Evolutionary conservation across 768 basidiomycete species (phyloP).

Genomic region (Mycena leptocephala): DNA sequence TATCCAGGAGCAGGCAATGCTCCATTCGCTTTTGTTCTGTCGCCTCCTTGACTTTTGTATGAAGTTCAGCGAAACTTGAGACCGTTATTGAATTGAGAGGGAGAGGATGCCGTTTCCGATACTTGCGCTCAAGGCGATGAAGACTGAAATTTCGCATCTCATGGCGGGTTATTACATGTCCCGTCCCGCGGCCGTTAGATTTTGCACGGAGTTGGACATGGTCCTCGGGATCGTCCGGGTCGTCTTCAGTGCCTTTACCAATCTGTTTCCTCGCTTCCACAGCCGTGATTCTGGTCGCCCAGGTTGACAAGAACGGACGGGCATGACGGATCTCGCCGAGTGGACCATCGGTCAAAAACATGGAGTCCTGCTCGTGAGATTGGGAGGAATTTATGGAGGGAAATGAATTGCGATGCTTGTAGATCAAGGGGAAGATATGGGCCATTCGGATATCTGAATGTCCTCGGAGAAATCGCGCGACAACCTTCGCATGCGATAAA

Average conservation of each 20-base stretch:
- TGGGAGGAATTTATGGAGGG: no score
- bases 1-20: slow-evolving; percentile 27
- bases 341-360: no score
- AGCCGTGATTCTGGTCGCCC: neutral
- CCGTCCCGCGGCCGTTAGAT: neutral
- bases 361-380: no score
- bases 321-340: no score
- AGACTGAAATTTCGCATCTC: neutral
- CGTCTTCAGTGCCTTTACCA: neutral
- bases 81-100: slow-evolving; percentile 32
- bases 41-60: slow-evolving; percentile 8
- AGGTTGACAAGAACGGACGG: no score
- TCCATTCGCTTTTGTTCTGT: neutral
- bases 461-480: no score
- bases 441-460: no score
- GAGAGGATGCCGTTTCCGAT: neutral
- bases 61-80: neutral
- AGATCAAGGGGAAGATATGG: no score
- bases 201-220: neutral
- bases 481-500: no score
- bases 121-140: neutral
- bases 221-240: slow-evolving; percentile 1
- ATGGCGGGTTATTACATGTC: neutral
- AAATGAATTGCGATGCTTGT: no score
- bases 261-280: neutral